Percentiles rank a stretch among this genome's conserved stretches.
Conservation (phyloP, 2,329 filamentous ascomycete genomes). For the Epichloe festucae region DNA sequence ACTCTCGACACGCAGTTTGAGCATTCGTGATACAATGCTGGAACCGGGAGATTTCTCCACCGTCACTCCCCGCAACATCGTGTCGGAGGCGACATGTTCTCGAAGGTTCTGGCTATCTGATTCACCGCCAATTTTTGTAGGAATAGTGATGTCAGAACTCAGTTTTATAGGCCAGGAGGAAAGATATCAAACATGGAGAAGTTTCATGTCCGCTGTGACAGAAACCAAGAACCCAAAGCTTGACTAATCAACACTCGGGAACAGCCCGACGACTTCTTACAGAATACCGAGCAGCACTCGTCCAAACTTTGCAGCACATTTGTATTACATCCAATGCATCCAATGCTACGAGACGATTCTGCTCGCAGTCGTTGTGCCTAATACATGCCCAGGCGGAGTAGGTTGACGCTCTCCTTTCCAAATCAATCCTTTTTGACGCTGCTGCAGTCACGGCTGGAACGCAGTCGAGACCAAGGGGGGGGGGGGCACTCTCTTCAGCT, state of each 20-base stretch:
- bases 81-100: not conserved
- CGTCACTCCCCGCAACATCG: not conserved
- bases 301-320: not conserved
- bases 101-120: not conserved
- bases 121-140: not conserved
- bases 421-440: no score
- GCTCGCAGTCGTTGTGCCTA: not conserved
- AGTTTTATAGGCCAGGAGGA: not conserved
- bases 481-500: not conserved
- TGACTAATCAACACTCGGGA: not conserved
- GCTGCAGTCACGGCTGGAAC: not conserved
- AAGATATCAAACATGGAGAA: not conserved
- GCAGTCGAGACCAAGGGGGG: not conserved
- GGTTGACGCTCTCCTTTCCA: no score
- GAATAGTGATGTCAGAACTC: not conserved
- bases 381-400: no score
- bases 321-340: not conserved
- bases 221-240: not conserved
- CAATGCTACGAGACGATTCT: not conserved
- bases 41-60: not conserved
- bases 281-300: not conserved
- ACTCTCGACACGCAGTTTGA: not conserved
- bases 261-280: not conserved
- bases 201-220: not conserved
- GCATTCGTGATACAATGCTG: no score